Conservation (phyloP, 257 asterid genomes). For the Jaltomata sinuosa region DNA sequence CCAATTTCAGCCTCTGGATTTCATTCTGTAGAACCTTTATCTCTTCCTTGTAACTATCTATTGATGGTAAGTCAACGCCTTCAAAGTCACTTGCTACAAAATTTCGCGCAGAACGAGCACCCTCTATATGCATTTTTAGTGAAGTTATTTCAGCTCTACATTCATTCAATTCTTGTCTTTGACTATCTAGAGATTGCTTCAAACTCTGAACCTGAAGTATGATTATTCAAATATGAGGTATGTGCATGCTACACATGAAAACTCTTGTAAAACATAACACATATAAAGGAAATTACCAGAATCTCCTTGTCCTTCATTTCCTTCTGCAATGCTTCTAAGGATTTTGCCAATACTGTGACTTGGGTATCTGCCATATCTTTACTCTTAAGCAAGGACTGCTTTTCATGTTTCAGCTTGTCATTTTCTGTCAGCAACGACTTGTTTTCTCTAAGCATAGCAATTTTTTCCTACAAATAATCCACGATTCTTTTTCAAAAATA, state of each 20-base stretch:
- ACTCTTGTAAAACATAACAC: not conserved
- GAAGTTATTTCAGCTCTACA: constrained; percentile 97
- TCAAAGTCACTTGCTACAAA: constrained; percentile 27
- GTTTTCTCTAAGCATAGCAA: constrained; percentile 62
- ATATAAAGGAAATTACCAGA: constrained; percentile 30
- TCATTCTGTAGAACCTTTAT: constrained; percentile 34
- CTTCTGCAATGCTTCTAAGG: constrained; percentile 79
- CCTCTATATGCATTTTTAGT: constrained; percentile 78
- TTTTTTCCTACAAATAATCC: constrained; percentile 63
- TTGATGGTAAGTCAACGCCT: constrained; percentile 18
- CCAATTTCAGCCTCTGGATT: constrained; percentile 34
- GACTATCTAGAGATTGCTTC: constrained; percentile 66
- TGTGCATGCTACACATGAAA: not conserved
- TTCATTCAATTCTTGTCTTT: constrained; percentile 72
- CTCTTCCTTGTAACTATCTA: constrained; percentile 35
- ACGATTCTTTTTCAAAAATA: not conserved
- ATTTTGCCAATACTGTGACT: constrained; percentile 53
- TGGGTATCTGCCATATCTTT: constrained; percentile 67
- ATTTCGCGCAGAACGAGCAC: constrained; percentile 45
- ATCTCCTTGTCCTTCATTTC: constrained; percentile 79
- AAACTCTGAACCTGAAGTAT: constrained; percentile 59
- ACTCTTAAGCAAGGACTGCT: constrained; percentile 49
- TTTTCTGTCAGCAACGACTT: constrained; percentile 63
- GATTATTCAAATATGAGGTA: constrained; percentile 3
- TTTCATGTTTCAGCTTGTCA: constrained; percentile 55